Evolutionary conservation across 441 rosid species (phyloP).

Genomic region (Adansonia gregorii): DNA sequence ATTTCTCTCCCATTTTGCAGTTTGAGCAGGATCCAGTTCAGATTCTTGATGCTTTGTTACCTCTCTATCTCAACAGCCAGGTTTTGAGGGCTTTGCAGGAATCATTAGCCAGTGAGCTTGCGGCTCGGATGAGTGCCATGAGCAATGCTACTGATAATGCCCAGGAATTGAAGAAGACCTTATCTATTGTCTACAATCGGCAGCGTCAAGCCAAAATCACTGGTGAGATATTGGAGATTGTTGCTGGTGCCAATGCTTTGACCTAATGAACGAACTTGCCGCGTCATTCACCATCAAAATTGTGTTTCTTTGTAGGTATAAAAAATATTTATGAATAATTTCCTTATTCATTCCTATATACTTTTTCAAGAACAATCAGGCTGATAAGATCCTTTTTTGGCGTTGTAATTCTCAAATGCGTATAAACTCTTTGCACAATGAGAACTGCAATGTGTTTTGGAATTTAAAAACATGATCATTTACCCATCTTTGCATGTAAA

Average conservation of each 20-base stretch:
- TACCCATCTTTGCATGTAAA: constrained; percentile 16
- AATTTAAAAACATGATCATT: constrained; percentile 28
- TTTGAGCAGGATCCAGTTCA: constrained; percentile 98
- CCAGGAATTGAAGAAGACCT: constrained; percentile 61
- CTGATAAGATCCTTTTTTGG: constrained; percentile 23
- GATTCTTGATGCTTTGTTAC: constrained; percentile 94
- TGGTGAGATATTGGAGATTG: constrained; percentile 92
- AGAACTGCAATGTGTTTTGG: constrained; percentile 36
- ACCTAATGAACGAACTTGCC: constrained; percentile 19
- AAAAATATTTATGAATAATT: constrained; percentile 14
- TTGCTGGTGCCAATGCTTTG: constrained; percentile 85
- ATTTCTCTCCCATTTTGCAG: constrained; percentile 72
- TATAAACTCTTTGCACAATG: constrained; percentile 36
- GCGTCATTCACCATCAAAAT: neutral
- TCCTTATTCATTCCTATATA: constrained; percentile 37
- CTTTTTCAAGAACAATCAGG: constrained; percentile 33
- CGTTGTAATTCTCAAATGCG: constrained; percentile 36
- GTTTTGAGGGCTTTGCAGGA: constrained; percentile 94
- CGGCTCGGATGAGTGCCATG: constrained; percentile 96
- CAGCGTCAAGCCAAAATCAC: constrained; percentile 95
- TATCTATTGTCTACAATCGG: constrained; percentile 72
- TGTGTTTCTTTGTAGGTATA: constrained; percentile 36
- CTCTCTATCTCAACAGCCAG: constrained; percentile 90
- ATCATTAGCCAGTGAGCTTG: constrained; percentile 88
- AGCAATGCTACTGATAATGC: constrained; percentile 92